phyloP scores from a whole-genome alignment of 176 grass and related monocot genomes.

The Neostapfia colusana region DNA sequence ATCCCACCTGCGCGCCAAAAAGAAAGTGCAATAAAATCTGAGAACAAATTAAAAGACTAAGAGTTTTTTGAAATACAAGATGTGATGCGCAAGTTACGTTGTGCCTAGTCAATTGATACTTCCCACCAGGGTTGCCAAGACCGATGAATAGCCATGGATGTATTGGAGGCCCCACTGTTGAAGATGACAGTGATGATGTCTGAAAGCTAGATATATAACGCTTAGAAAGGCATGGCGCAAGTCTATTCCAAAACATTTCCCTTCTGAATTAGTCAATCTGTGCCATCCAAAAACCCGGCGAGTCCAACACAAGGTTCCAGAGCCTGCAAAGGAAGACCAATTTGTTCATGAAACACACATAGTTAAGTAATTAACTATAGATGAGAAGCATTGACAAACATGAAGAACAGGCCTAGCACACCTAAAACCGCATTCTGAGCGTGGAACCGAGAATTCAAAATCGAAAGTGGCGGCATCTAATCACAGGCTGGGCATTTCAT shows the following conservation, averaged over 20 bases:
- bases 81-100: slow-evolving; percentile 44
- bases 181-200: slow-evolving; percentile 32
- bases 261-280: not conserved
- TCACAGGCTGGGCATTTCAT: slow-evolving; percentile 21
- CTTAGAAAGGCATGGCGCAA: not conserved
- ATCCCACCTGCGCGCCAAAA: slow-evolving; percentile 63
- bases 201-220: slow-evolving; percentile 5
- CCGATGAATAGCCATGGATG: slow-evolving; percentile 75
- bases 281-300: not conserved
- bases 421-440: not conserved
- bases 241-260: slow-evolving; percentile 11
- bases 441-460: not conserved
- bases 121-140: slow-evolving; percentile 85
- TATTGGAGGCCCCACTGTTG: not conserved
- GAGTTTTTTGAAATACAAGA: slow-evolving; percentile 14
- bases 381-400: not conserved
- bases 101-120: slow-evolving; percentile 66
- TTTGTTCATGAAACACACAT: slow-evolving; percentile 7
- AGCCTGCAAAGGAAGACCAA: not conserved
- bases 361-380: not conserved
- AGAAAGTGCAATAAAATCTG: not conserved
- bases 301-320: slow-evolving; percentile 7
- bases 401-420: not conserved
- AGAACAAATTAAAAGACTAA: not conserved
- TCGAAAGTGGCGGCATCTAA: not conserved